Percentiles rank a stretch among this genome's conserved stretches.
Conservation (phyloP, 345 rosid species). For the Brassica juncea region DNA sequence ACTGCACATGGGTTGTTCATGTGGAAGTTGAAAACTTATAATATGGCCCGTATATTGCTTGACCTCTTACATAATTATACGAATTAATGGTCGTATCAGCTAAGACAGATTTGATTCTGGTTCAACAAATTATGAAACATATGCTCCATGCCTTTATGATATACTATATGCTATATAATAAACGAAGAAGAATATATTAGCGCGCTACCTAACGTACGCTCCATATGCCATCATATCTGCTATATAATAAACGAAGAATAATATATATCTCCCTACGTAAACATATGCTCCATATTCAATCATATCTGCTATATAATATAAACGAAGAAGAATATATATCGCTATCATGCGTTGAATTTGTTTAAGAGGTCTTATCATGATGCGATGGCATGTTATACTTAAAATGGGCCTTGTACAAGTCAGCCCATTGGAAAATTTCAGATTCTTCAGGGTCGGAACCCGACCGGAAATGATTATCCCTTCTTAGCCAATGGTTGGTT, state of each 20-base stretch:
- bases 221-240: slow-evolving; percentile 23
- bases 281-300: not conserved
- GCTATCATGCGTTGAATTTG: slow-evolving; percentile 4
- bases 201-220: not conserved
- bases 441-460: not conserved
- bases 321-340: slow-evolving; percentile 15
- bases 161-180: slow-evolving; percentile 21
- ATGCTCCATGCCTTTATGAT: slow-evolving; percentile 10
- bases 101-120: slow-evolving; percentile 34
- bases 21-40: not conserved
- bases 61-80: not conserved
- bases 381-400: not conserved
- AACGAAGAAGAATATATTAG: slow-evolving; percentile 1
- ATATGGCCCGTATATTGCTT: slow-evolving; percentile 4
- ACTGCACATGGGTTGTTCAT: slow-evolving; percentile 24
- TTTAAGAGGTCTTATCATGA: not conserved
- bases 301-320: slow-evolving; percentile 30
- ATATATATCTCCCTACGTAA: not conserved
- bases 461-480: slow-evolving; percentile 7
- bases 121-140: slow-evolving; percentile 10
- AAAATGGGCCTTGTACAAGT: not conserved
- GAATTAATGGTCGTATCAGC: slow-evolving; percentile 26
- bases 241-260: slow-evolving; percentile 23
- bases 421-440: not conserved
- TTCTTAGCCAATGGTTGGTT: slow-evolving; percentile 17